A percentile compares a stretch with the other conserved stretches of the same genome.
Evolutionary conservation across 2,329 filamentous ascomycete species (phyloP).

Genomic region (Fusarium poae): DNA sequence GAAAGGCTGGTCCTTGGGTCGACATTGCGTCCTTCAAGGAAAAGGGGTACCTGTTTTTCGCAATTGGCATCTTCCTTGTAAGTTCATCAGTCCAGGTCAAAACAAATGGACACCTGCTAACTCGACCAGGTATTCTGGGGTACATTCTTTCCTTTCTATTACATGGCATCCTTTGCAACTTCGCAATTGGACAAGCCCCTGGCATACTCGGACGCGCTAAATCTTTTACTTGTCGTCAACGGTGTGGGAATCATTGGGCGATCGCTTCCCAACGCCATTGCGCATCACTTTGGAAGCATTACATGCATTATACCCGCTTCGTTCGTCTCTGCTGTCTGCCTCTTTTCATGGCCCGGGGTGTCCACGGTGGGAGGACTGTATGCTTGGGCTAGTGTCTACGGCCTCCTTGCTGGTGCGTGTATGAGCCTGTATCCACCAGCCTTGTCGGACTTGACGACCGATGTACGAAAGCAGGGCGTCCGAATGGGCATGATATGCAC

Average conservation of each 20-base stretch:
- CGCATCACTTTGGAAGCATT: conserved; percentile 60
- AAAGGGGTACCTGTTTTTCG: conserved; percentile 12
- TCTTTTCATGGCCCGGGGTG: conserved; percentile 52
- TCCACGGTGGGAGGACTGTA: conserved; percentile 44
- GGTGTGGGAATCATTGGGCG: conserved; percentile 4
- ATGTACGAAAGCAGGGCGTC: conserved; percentile 51
- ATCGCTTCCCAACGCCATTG: conserved; percentile 9
- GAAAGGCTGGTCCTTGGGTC: conserved; percentile 16
- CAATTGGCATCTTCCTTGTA: conserved; percentile 17
- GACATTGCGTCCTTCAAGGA: conserved; percentile 14
- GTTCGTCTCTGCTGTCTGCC: conserved; percentile 38
- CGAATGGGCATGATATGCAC: conserved; percentile 55
- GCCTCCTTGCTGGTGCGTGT: conserved; percentile 63
- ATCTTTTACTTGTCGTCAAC: conserved; percentile 12
- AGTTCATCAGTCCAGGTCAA: neutral
- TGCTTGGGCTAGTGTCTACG: conserved; percentile 58
- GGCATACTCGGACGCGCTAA: neutral
- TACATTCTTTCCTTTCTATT: conserved; percentile 22
- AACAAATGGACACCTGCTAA: neutral
- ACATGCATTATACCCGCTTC: conserved; percentile 62
- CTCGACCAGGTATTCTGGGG: conserved; percentile 4
- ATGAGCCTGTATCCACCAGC: conserved; percentile 66
- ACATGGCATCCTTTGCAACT: conserved; percentile 9
- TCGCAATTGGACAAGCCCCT: conserved; percentile 7
- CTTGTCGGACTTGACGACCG: conserved; percentile 57